Evolutionary conservation across 306 rosid species (phyloP).

Genomic region (Carpinus fangiana): DNA sequence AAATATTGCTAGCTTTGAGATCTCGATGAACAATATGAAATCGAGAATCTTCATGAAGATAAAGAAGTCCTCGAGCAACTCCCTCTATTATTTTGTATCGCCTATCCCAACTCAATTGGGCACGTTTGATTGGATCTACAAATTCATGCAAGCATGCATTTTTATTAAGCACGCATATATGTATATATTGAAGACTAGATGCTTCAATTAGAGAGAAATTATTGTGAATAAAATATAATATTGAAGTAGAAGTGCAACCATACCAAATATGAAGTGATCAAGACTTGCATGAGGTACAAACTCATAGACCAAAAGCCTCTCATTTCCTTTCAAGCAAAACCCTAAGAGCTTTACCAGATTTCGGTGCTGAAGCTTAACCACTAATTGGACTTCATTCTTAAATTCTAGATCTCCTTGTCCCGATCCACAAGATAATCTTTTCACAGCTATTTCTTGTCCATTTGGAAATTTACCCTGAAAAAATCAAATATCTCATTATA

Average conservation of each 20-base stretch:
- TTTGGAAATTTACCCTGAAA: neutral
- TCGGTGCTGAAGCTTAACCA: constrained; percentile 24
- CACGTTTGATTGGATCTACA: neutral
- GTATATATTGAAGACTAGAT: neutral
- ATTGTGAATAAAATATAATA: neutral
- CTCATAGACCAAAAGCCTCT: constrained; percentile 20
- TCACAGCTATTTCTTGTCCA: constrained; percentile 20
- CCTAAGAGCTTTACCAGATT: constrained; percentile 28
- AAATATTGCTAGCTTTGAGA: constrained; percentile 6
- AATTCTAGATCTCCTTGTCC: constrained; percentile 27
- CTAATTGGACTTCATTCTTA: constrained; percentile 20
- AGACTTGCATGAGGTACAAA: constrained; percentile 15
- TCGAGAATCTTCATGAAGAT: neutral
- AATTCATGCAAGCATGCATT: neutral
- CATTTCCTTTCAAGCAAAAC: constrained; percentile 1
- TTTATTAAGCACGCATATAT: neutral
- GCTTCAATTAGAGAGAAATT: neutral
- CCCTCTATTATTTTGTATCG: constrained; percentile 5
- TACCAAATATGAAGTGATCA: constrained; percentile 9
- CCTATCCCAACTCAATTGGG: constrained; percentile 20
- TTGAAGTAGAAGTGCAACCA: neutral
- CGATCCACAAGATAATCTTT: constrained; percentile 19
- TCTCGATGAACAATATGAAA: neutral
- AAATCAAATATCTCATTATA: neutral
- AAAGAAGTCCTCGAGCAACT: neutral